Base-by-base conservation (phyloP, 495 filamentous ascomycete genomes). In the Podospora pseudocomata region DNA sequence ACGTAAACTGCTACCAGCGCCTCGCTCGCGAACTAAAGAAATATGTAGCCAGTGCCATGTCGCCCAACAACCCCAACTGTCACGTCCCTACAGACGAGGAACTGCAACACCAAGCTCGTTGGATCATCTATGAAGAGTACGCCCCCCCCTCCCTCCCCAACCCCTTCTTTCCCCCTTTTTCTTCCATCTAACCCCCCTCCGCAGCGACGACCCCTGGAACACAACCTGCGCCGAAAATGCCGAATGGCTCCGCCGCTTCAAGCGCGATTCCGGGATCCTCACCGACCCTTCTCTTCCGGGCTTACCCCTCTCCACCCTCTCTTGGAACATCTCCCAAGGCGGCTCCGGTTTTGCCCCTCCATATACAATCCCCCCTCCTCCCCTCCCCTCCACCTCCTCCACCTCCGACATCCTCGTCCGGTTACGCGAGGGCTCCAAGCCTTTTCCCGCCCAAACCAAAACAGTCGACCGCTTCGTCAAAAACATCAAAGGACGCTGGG, bases 171-270 rank as follows among this genome's bases (percentile, higher is more conserved):
- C 26, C 27, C 19, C n/a, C 20, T 19, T 34, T 16, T 6, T 11
- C 7, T 1, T 16, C 54, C 15, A 27, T 30, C 9, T 9, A 27
- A 57, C 28, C 54, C 65, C 74, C 53, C 64, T 78, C 20, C 28
- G 3, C 66, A 84, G 82, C 67, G 87, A 89, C 73, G 90, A 91
- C 72, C 84, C 87, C 4, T 91, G 88, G 88, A 91, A 91, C 74
- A 87, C 90, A 76, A 92, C 90, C 0, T 87, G 88, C 15, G 89
- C 89, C 53, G 89, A 92, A 74, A 91, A 92, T 68, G 81, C 84
- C 20, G 83, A 90, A 58, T 92, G 90, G 90, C 82, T 92, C 2
- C 84, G 85, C 67, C 80, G 89, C 53, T 85, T 92, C 73, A 92
- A 92, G 74, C 86, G 87, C 4, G 85, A 88, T 69, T 81, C 80